phyloP scores from a whole-genome alignment of 345 rosid species.

The Salix exigua region DNA sequence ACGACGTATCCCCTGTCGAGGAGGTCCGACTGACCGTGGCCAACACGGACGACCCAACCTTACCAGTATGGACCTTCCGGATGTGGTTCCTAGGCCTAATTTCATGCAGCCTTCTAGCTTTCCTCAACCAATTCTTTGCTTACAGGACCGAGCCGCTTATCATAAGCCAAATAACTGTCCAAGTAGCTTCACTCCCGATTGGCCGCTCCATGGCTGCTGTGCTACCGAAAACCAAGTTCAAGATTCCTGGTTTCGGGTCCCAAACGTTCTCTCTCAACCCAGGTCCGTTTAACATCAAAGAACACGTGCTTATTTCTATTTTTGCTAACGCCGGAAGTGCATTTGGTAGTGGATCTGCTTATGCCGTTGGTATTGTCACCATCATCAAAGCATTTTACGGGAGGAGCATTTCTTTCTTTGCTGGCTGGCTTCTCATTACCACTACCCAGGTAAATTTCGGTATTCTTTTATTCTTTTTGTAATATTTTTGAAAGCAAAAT shows the following conservation, averaged over 20 bases:
- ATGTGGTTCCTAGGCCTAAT: conserved; percentile 77
- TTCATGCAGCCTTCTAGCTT: conserved; percentile 66
- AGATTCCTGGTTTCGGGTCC: conserved; percentile 54
- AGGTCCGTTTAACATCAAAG: conserved; percentile 82
- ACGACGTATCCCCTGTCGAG: conserved; percentile 69
- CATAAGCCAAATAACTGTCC: conserved; percentile 78
- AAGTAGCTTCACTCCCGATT: conserved; percentile 67
- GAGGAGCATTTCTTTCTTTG: conserved; percentile 58
- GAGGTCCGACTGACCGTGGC: conserved; percentile 73
- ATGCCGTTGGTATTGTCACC: conserved; percentile 61
- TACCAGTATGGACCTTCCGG: conserved; percentile 85
- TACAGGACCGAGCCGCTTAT: conserved; percentile 81
- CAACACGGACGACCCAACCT: conserved; percentile 68
- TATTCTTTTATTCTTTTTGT: neutral
- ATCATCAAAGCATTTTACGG: conserved; percentile 71
- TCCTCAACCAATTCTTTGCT: conserved; percentile 77
- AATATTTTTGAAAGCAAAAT: neutral
- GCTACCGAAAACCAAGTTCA: conserved; percentile 55
- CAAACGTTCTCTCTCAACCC: conserved; percentile 64
- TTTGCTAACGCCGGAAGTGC: conserved; percentile 89
- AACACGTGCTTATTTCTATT: conserved; percentile 72
- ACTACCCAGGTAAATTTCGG: conserved; percentile 60
- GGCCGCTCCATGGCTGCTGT: conserved; percentile 65
- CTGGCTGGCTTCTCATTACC: conserved; percentile 78
- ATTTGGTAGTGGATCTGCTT: conserved; percentile 67